Conservation (phyloP, 306 rosid species). For the Styphnolobium japonicum region DNA sequence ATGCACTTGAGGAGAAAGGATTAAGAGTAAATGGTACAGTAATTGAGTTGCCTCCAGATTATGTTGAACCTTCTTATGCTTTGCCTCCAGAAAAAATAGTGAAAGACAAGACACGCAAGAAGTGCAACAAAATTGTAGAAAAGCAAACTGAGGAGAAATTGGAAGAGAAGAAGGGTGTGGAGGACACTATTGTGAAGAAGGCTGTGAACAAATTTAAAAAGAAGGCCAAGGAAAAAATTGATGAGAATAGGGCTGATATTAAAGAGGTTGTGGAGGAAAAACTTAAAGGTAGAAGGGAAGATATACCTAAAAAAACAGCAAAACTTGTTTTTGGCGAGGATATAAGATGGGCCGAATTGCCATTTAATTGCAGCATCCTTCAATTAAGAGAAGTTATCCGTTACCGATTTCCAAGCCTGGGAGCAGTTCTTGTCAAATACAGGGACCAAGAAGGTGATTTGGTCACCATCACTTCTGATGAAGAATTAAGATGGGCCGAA, state of each 20-base stretch:
- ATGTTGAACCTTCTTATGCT: conserved; percentile 42
- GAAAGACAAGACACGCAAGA: conserved; percentile 44
- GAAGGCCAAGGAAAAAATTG: conserved; percentile 27
- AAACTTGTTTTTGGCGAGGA: conserved; percentile 70
- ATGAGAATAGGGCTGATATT: conserved; percentile 44
- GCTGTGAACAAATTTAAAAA: background rate
- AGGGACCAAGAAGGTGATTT: conserved; percentile 75
- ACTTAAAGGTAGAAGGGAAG: conserved; percentile 29
- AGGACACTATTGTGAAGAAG: background rate
- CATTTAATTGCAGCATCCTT: conserved; percentile 51
- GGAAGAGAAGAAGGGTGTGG: conserved; percentile 23
- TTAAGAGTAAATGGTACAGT: conserved; percentile 39
- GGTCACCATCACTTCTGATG: conserved; percentile 61
- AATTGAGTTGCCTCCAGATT: conserved; percentile 57
- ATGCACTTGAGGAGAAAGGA: conserved; percentile 44
- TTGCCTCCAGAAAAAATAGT: conserved; percentile 7
- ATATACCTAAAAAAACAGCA: conserved; percentile 43
- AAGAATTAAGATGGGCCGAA: conserved; percentile 71
- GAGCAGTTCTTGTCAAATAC: conserved; percentile 55
- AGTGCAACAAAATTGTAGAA: conserved; percentile 10
- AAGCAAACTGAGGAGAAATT: background rate
- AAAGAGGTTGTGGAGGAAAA: conserved; percentile 61
- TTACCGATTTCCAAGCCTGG: conserved; percentile 48
- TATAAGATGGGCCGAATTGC: conserved; percentile 63
- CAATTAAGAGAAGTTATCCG: conserved; percentile 50